Base-by-base conservation (phyloP, 2,329 filamentous ascomycete genomes). In the Fusarium domesticum region DNA sequence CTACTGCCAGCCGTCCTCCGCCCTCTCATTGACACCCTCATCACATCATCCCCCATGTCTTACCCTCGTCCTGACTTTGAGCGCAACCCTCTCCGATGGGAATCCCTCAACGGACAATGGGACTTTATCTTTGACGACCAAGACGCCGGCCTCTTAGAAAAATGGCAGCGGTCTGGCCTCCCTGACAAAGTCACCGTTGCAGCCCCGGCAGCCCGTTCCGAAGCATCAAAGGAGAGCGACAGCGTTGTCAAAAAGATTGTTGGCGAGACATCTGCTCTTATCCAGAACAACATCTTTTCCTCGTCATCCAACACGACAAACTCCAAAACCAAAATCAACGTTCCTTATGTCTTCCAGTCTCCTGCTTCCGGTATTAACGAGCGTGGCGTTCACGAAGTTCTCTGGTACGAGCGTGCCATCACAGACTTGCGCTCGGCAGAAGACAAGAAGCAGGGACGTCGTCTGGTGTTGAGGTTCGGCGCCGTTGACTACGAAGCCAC, bases 11-110 rank as follows among this genome's bases (percentile, higher is more conserved):
- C 23, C 10, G 23, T 10, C 18, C 6, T 19, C 18, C n/a, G 6
- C n/a, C 7, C 6, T 6, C 8, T 15, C 33, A 30, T 18, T 33
- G n/a, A n/a, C n/a, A n/a, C n/a, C n/a, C n/a, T n/a, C n/a, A n/a
- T 4, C 14, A 34, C 35, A 43, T 30, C 30, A 23, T 10, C 31
- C 34, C 47, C 39, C n/a, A 61, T 60, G 57, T 56, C 55, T 37
- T 84, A 87, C 54, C 83, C 83, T 18, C 79, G 83, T 42, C 81
- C 83, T 1, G 82, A 86, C 64, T 85, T 85, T 62, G 60, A 76
- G 42, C 80, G 81, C 42, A 64, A 67, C 23, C 59, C 69, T 18
- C 70, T 83, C 19, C 72, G 68, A 35, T 86, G 83, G 83, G 62
- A 68, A 32, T 77, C 77, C 2, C 74, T 86, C 36, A 78, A 86